Conservation (phyloP, 108 stramenopile species). For the Fistulifera pelliculosa region DNA sequence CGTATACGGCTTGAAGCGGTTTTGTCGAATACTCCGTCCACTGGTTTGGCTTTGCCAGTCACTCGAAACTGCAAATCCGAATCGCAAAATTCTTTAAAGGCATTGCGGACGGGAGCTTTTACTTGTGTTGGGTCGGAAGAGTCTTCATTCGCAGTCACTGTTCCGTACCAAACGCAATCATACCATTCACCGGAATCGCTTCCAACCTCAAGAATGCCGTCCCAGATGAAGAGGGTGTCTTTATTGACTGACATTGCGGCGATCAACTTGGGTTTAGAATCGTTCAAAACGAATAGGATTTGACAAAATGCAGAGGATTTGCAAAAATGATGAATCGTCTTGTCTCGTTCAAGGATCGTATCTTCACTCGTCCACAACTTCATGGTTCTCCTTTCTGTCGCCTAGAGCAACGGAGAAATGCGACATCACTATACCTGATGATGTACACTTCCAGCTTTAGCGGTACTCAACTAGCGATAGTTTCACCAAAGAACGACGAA, state of each 20-base stretch:
- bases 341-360: too few relatives aligned
- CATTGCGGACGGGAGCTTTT: slow-evolving; percentile 1
- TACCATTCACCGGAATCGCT: neutral
- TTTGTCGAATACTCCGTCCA: neutral
- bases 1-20: slow-evolving; percentile 2
- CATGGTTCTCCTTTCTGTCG: too few relatives aligned
- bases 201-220: neutral
- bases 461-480: too few relatives aligned
- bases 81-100: neutral
- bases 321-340: too few relatives aligned
- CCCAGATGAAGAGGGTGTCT: slow-evolving; percentile 3
- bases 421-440: too few relatives aligned
- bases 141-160: neutral
- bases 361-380: too few relatives aligned
- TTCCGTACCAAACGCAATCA: slow-evolving; percentile 3
- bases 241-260: neutral
- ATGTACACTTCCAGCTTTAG: too few relatives aligned
- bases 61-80: slow-evolving; percentile 2
- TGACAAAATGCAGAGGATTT: too few relatives aligned
- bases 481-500: too few relatives aligned
- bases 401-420: too few relatives aligned
- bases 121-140: slow-evolving; percentile 7
- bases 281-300: too few relatives aligned
- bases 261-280: neutral
- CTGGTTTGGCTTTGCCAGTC: neutral